phyloP scores from a whole-genome alignment of 257 asterid genomes.

The Anisodus acutangulus region DNA sequence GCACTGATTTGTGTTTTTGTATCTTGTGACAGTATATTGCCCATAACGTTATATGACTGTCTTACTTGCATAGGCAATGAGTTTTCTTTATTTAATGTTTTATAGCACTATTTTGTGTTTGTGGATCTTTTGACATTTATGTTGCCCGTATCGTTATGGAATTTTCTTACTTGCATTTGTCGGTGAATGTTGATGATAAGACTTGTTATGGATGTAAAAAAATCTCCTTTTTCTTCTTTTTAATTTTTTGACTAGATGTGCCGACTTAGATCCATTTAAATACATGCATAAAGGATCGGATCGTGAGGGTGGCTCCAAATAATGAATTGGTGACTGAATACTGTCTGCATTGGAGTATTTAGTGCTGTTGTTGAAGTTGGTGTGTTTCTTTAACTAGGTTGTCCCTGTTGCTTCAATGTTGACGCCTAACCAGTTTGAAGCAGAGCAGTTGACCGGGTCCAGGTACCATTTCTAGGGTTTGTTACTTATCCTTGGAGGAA shows the following conservation, averaged over 20 bases:
- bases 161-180: slow-evolving; percentile 6
- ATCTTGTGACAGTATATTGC: background rate
- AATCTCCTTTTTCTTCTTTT: background rate
- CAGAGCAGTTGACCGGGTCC: slow-evolving; percentile 78
- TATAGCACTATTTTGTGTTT: slow-evolving; percentile 12
- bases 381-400: slow-evolving; percentile 59
- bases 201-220: slow-evolving; percentile 22
- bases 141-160: background rate
- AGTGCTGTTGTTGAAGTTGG: slow-evolving; percentile 27
- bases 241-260: background rate
- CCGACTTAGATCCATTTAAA: background rate
- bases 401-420: slow-evolving; percentile 95
- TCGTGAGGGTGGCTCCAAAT: slow-evolving; percentile 2
- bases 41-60: background rate
- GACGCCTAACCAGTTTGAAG: slow-evolving; percentile 99
- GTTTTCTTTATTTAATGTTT: background rate
- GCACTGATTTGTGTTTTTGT: background rate
- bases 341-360: background rate
- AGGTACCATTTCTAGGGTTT: slow-evolving; percentile 56
- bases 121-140: background rate
- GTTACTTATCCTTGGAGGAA: slow-evolving; percentile 21
- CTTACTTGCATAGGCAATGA: background rate
- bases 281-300: slow-evolving; percentile 9
- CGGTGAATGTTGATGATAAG: background rate
- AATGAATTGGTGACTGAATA: slow-evolving; percentile 14